These are phyloP conservation scores for Yamadazyma tumulicola DNA, from an alignment of 805 yeast species.

Conservation along the genomic window DNA sequence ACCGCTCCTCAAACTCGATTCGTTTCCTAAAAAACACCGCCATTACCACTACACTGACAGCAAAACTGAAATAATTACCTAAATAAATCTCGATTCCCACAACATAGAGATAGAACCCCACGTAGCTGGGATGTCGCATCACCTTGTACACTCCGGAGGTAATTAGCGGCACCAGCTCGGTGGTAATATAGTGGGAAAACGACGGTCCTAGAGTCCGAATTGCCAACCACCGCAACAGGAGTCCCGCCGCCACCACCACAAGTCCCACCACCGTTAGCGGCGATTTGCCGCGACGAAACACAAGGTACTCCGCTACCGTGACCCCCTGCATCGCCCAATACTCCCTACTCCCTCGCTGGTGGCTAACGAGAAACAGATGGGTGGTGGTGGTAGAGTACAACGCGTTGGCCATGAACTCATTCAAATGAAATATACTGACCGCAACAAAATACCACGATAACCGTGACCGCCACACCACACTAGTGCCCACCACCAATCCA, in stretches of 20 bases:
- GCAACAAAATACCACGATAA: constrained; percentile 4
- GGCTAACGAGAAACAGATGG: constrained; percentile 31
- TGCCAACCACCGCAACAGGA: constrained; percentile 63
- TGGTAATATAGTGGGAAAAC: constrained; percentile 48
- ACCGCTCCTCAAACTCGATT: constrained; percentile 34
- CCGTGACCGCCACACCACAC: not conserved
- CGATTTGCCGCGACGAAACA: constrained; percentile 2
- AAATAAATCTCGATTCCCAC: constrained; percentile 29
- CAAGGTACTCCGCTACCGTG: constrained; percentile 21
- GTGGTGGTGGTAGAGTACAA: constrained; percentile 24
- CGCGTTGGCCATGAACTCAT: constrained; percentile 26
- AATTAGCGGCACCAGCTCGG: constrained; percentile 25
- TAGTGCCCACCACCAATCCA: constrained; percentile 16
- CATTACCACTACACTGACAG: constrained; percentile 47
- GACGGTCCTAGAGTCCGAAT: constrained; percentile 81
- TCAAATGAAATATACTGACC: constrained; percentile 8
- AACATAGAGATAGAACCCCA: constrained; percentile 33
- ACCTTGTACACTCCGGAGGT: constrained; percentile 30
- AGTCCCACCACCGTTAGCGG: constrained; percentile 41
- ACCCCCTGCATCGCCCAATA: constrained; percentile 27
- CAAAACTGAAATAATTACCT: constrained; percentile 27
- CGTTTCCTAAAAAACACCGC: constrained; percentile 30
- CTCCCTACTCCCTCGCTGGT: constrained; percentile 30
- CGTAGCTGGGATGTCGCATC: constrained; percentile 37
- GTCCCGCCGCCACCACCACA: constrained; percentile 53